These are phyloP conservation scores for Setaria viridis DNA, from an alignment of 202 grass and related monocot genomes.

Conservation along the genomic window DNA sequence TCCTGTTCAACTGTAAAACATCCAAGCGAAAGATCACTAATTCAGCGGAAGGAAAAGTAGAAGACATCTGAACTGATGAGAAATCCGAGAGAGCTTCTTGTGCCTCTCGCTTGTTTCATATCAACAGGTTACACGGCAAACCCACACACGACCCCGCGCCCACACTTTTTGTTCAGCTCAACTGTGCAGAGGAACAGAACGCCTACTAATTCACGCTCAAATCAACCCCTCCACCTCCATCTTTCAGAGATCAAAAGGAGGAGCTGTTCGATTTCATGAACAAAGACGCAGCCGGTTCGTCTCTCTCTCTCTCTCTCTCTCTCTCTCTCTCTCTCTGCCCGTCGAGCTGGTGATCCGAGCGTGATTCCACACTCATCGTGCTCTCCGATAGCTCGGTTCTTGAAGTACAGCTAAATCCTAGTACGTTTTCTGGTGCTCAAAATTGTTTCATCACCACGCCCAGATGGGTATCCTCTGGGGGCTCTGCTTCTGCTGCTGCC, in stretches of 20 bases:
- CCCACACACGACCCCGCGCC: slow-evolving; percentile 9
- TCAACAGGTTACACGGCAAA: slow-evolving; percentile 35
- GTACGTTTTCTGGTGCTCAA: not conserved
- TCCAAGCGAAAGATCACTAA: not conserved
- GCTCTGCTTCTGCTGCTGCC: slow-evolving; percentile 64
- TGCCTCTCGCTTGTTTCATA: slow-evolving; percentile 40
- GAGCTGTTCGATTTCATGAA: not conserved
- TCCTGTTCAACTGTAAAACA: not conserved
- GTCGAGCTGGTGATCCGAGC: slow-evolving; percentile 7
- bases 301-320: not conserved
- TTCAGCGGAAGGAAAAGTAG: not conserved
- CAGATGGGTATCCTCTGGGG: slow-evolving; percentile 73
- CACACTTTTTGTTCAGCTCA: slow-evolving; percentile 5
- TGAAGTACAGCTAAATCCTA: slow-evolving; percentile 37
- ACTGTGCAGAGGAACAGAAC: slow-evolving; percentile 1
- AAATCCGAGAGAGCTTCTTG: slow-evolving; percentile 16
- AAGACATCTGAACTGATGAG: not conserved
- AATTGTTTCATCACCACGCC: slow-evolving; percentile 52
- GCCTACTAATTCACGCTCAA: slow-evolving; percentile 12
- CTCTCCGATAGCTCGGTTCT: not conserved
- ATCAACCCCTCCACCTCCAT: slow-evolving; percentile 33
- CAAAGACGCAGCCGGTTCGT: not conserved
- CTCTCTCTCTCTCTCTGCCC: not conserved
- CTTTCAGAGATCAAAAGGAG: slow-evolving; percentile 44
- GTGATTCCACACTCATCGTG: not conserved